phyloP scores from a whole-genome alignment of 495 filamentous ascomycete genomes.

The Xylaria bambusicola region DNA sequence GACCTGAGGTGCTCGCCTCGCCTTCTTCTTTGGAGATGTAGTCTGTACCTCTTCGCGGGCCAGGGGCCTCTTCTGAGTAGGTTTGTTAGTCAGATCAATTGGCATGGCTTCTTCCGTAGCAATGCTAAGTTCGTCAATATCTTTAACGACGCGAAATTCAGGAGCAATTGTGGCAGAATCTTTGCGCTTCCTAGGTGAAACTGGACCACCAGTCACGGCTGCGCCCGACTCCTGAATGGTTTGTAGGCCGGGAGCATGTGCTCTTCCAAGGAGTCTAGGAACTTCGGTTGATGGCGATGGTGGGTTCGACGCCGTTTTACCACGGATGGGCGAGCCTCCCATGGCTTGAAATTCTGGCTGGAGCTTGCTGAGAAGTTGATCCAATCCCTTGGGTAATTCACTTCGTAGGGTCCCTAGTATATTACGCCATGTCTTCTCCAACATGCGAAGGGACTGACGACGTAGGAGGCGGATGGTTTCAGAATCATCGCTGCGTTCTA shows the following conservation, averaged over 20 bases:
- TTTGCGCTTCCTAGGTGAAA: neutral
- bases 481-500: neutral
- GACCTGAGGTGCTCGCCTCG: constrained; percentile 6
- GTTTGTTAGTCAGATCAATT: neutral
- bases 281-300: neutral
- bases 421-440: neutral
- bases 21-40: neutral
- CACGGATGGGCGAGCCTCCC: neutral
- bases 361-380: neutral
- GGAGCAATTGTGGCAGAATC: neutral
- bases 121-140: neutral
- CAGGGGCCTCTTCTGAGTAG: constrained; percentile 1
- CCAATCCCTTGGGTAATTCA: neutral
- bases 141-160: neutral
- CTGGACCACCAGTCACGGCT: neutral
- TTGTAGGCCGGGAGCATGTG: neutral
- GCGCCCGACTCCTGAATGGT: neutral
- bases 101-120: neutral
- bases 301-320: neutral
- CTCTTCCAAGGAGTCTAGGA: neutral
- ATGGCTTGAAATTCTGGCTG: neutral
- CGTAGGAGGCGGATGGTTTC: constrained; percentile 4
- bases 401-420: neutral
- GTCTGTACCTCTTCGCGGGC: neutral
- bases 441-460: neutral